A percentile compares a stretch with the other conserved stretches of the same genome.
These are phyloP conservation scores for Ligustrum vulgare DNA, from an alignment of 257 asterid species.

Conservation along the genomic window DNA sequence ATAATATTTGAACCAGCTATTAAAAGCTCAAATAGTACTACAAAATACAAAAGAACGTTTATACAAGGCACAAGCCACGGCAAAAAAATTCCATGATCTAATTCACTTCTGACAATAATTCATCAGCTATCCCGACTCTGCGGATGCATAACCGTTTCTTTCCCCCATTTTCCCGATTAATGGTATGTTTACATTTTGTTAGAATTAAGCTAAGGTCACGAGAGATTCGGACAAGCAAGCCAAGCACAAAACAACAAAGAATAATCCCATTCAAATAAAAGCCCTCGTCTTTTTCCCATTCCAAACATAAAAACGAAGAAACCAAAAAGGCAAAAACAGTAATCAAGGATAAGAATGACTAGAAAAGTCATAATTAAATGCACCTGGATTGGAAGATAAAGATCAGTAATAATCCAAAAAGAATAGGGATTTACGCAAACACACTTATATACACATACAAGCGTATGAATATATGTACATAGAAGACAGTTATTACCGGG, in stretches of 20 bases:
- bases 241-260: not conserved
- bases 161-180: not conserved
- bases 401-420: not conserved
- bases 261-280: not conserved
- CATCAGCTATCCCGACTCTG: not conserved
- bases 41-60: not conserved
- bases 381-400: constrained; percentile 22
- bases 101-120: not conserved
- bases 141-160: not conserved
- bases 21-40: constrained; percentile 8
- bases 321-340: not conserved
- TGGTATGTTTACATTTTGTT: not conserved
- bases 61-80: not conserved
- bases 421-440: constrained; percentile 13
- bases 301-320: not conserved
- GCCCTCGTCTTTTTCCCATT: not conserved
- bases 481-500: constrained; percentile 33
- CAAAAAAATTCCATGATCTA: not conserved
- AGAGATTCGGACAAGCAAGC: not conserved
- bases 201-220: not conserved
- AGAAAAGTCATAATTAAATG: constrained; percentile 1
- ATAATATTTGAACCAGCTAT: not conserved
- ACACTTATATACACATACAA: not conserved
- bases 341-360: not conserved
- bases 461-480: not conserved